phyloP scores from a whole-genome alignment of 208 protist genomes.

The Balamuthia mandrillaris region DNA sequence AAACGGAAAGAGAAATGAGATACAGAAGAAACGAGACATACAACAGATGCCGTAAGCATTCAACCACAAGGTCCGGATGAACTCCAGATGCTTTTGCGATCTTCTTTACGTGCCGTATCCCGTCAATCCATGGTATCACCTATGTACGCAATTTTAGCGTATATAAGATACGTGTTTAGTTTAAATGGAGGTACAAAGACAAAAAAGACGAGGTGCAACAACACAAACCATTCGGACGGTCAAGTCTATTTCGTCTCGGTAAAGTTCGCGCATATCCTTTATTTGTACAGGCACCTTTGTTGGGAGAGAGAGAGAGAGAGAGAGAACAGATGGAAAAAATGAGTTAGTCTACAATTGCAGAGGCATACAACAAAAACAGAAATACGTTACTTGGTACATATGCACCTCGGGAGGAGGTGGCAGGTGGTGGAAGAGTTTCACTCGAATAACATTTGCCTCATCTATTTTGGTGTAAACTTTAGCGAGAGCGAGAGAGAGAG shows the following conservation, averaged over 20 bases:
- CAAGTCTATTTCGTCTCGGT: slow-evolving; percentile 28
- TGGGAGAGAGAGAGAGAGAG: background rate
- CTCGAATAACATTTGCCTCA: slow-evolving; percentile 32
- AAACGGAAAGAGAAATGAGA: background rate
- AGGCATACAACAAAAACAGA: background rate
- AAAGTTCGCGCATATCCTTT: background rate
- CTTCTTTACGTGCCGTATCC: slow-evolving; percentile 10
- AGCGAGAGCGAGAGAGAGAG: background rate
- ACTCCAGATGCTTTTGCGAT: slow-evolving; percentile 7
- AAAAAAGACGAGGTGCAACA: background rate
- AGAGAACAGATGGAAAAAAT: background rate
- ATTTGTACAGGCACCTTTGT: slow-evolving; percentile 16
- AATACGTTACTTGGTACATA: background rate
- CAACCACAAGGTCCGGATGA: background rate
- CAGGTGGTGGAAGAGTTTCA: slow-evolving; percentile 4
- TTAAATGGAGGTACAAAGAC: background rate
- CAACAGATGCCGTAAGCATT: slow-evolving; percentile 23
- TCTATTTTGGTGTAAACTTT: slow-evolving; percentile 22
- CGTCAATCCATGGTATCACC: slow-evolving; percentile 35
- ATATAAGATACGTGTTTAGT: background rate
- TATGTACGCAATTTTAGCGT: background rate
- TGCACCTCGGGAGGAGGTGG: background rate
- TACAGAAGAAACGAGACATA: background rate
- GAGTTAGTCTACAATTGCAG: background rate
- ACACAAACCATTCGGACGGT: slow-evolving; percentile 31